phyloP scores from a whole-genome alignment of 495 filamentous ascomycete species.

The Penicillium antarcticum region DNA sequence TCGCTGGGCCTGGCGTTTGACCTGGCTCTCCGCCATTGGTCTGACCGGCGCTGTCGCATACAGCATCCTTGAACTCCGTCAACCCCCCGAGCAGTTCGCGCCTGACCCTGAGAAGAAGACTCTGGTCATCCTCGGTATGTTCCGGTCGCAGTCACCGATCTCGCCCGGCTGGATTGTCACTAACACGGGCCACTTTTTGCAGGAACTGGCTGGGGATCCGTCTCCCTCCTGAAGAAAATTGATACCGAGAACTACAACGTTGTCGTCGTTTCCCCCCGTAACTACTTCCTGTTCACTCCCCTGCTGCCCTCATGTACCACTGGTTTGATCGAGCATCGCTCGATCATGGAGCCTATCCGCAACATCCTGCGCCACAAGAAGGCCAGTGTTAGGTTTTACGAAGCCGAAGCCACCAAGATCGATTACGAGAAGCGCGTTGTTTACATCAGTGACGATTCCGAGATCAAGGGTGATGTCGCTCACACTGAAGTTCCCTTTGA shows the following conservation, averaged over 20 bases:
- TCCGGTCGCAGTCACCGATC: slow-evolving; percentile 1
- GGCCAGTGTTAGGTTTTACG: slow-evolving; percentile 89
- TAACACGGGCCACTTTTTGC: slow-evolving; percentile 16
- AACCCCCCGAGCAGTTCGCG: slow-evolving; percentile 75
- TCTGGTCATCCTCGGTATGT: slow-evolving; percentile 87
- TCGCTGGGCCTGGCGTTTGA: slow-evolving; percentile 72
- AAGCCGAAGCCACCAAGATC: slow-evolving; percentile 96
- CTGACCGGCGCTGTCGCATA: slow-evolving; percentile 71
- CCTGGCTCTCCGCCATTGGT: slow-evolving; percentile 65
- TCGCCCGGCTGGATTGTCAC: not conserved
- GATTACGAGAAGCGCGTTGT: slow-evolving; percentile 88
- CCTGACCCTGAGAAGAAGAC: slow-evolving; percentile 94
- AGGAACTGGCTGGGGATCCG: slow-evolving; percentile 96
- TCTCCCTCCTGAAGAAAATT: slow-evolving; percentile 95
- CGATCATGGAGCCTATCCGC: slow-evolving; percentile 98
- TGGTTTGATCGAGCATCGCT: slow-evolving; percentile 95
- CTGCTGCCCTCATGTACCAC: slow-evolving; percentile 95
- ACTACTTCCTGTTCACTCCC: slow-evolving; percentile 99
- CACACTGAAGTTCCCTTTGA: slow-evolving; percentile 94
- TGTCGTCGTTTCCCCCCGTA: slow-evolving; percentile 88
- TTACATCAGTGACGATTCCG: slow-evolving; percentile 85
- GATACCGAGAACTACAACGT: slow-evolving; percentile 99
- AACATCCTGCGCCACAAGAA: slow-evolving; percentile 93
- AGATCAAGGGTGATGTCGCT: slow-evolving; percentile 79
- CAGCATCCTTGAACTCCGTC: slow-evolving; percentile 73